Evolutionary conservation across 805 yeast genomes (phyloP).

Genomic region (Zygoascus bituminiphila): DNA sequence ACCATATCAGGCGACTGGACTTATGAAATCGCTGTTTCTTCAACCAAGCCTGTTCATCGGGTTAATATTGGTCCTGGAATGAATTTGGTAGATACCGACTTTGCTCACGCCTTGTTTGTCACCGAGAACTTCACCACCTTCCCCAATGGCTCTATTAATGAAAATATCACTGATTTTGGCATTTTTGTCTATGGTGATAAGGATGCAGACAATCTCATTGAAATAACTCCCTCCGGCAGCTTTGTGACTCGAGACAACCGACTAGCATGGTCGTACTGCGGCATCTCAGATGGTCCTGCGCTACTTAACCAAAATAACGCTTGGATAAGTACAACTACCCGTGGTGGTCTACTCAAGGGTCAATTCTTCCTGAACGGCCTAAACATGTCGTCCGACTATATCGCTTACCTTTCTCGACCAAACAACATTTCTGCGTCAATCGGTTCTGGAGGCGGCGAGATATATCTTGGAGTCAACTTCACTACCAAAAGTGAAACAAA

Average conservation of each 20-base stretch:
- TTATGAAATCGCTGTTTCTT: conserved; percentile 52
- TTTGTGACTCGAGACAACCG: not conserved
- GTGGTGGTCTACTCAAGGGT: conserved; percentile 38
- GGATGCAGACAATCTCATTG: not conserved
- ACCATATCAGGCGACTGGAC: conserved; percentile 36
- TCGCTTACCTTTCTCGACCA: conserved; percentile 54
- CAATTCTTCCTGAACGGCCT: conserved; percentile 57
- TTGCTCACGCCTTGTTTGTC: conserved; percentile 53
- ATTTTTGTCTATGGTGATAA: conserved; percentile 15
- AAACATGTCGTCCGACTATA: conserved; percentile 51
- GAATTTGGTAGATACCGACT: conserved; percentile 62
- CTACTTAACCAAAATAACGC: conserved; percentile 27
- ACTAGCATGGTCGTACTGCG: conserved; percentile 55
- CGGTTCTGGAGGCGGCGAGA: conserved; percentile 48
- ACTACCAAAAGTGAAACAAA: conserved; percentile 44
- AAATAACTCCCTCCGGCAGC: not conserved
- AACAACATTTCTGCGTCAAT: conserved; percentile 18
- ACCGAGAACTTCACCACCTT: conserved; percentile 42
- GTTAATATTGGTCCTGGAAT: conserved; percentile 15
- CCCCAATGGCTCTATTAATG: conserved; percentile 3
- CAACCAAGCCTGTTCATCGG: conserved; percentile 9
- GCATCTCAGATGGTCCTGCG: conserved; percentile 48
- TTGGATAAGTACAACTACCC: conserved; percentile 30
- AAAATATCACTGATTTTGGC: conserved; percentile 13
- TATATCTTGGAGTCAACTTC: conserved; percentile 50